Percentiles rank a stretch among this genome's conserved stretches.
These are phyloP conservation scores for Mycena capillaripes DNA, from an alignment of 768 basidiomycete species.

Conservation along the genomic window DNA sequence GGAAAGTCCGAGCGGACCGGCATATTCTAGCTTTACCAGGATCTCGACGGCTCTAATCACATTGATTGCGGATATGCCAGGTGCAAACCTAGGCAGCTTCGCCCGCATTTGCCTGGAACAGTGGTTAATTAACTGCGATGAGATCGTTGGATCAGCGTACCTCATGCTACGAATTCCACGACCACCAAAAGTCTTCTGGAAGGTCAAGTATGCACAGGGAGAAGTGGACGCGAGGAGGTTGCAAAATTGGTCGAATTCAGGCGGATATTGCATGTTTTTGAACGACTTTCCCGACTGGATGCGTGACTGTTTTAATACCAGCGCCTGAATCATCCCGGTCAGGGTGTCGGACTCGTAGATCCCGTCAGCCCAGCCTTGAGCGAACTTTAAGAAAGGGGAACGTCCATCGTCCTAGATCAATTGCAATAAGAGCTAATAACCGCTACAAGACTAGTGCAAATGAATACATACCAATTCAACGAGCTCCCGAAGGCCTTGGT, in stretches of 20 bases:
- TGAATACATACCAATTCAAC: constrained; percentile 35
- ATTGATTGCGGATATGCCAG: constrained; percentile 29
- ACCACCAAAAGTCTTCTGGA: constrained; percentile 34
- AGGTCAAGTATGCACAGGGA: constrained; percentile 27
- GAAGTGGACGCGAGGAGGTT: constrained; percentile 30
- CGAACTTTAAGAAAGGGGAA: constrained; percentile 38
- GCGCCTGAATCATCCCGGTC: constrained; percentile 38
- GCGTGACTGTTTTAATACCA: constrained; percentile 28
- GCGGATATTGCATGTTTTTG: constrained; percentile 34
- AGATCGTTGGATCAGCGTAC: neutral
- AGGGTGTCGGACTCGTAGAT: constrained; percentile 33
- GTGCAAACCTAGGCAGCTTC: constrained; percentile 25
- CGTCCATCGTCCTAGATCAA: constrained; percentile 33
- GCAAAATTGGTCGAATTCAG: constrained; percentile 34
- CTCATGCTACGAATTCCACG: constrained; percentile 28
- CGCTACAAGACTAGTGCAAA: no score
- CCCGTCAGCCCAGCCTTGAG: constrained; percentile 36
- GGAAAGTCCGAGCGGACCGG: constrained; percentile 30
- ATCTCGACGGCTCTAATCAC: constrained; percentile 4
- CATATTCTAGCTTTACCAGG: constrained; percentile 27
- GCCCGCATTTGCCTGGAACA: constrained; percentile 23
- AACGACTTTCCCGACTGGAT: constrained; percentile 26
- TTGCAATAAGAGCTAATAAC: neutral
- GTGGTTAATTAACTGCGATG: neutral
- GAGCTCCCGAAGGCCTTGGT: constrained; percentile 33